Base-by-base conservation (phyloP, 2,329 filamentous ascomycete genomes). In the Trichoderma aggressivum region DNA sequence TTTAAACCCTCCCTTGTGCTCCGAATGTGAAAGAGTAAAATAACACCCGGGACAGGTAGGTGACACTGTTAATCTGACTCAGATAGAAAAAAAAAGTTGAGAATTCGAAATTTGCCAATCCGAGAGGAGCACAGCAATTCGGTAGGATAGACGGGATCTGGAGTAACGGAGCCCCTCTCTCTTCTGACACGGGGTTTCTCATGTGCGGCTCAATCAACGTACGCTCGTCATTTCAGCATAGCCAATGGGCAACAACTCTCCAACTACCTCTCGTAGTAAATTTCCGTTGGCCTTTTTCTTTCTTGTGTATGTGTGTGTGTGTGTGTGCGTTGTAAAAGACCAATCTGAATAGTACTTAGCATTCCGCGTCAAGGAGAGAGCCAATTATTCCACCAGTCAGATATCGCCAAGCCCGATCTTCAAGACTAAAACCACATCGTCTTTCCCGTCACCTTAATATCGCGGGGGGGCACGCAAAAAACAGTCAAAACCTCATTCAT, bases 301-400 rank as follows among this genome's bases (percentile, higher is more conserved):
- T 6, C 7, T 43, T 18, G 18, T 16, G n/a, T n/a, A n/a, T n/a
- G n/a, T n/a, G n/a, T n/a, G n/a, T n/a, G n/a, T n/a, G n/a, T n/a
- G n/a, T 53, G 7, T 34, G 43, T 32, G 28, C 32, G n/a, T 21
- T 10, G 4, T 63, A 21, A 12, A 21, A 32, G 14, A 24, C 6
- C 14, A 30, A 16, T 56, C 2, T 26, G 7, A 12, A 56, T 56
- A 53, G 26, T 28, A 28, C 26, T 53, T 53, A 14, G 21, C 14
- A 53, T 21, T 50, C 43, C 43, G 43, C 43, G 10, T 50, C n/a
- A 55, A n/a, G 24, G 14, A 21, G 7, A 53, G 11, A 43, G 18
- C 53, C 64, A 68, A 71, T 70, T 70, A 72, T 58, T 71, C 67
- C 61, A 63, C 67, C 67, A 70, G 67, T 65, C 61, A 72, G 21